A percentile compares a stretch with the other conserved stretches of the same genome.
These are phyloP conservation scores for Spizellomyces sp. DNA, from an alignment of 192 early-diverging fungal genomes.

Conservation along the genomic window DNA sequence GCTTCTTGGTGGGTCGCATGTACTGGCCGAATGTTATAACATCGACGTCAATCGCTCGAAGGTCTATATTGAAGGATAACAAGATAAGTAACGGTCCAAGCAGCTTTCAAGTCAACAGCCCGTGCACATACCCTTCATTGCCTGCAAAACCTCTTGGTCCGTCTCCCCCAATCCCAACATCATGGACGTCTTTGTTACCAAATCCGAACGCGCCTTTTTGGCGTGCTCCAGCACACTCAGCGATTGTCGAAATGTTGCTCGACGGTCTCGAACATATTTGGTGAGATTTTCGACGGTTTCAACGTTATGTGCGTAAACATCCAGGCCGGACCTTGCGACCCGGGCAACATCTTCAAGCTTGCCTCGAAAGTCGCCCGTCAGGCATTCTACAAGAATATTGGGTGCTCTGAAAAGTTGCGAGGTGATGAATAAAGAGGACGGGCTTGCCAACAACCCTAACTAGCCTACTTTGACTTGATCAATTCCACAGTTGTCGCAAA, in stretches of 20 bases:
- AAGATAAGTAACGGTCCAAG: constrained; percentile 3
- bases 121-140: constrained; percentile 69
- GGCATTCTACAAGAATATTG: constrained; percentile 91
- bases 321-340: constrained; percentile 89
- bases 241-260: constrained; percentile 90
- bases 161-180: constrained; percentile 98
- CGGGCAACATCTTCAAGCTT: constrained; percentile 71
- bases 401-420: constrained; percentile 62
- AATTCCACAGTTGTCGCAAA: constrained; percentile 91
- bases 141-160: constrained; percentile 88
- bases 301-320: constrained; percentile 98
- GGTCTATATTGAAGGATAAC: constrained; percentile 44
- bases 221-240: constrained; percentile 86
- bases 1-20: constrained; percentile 98
- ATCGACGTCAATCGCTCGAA: constrained; percentile 83
- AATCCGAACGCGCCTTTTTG: constrained; percentile 72
- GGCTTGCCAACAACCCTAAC: neutral
- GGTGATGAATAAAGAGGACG: neutral
- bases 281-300: constrained; percentile 94
- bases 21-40: constrained; percentile 98
- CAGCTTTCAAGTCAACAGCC: neutral
- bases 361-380: constrained; percentile 93
- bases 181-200: constrained; percentile 96
- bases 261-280: constrained; percentile 86
- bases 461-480: constrained; percentile 77